phyloP scores from a whole-genome alignment of 2,329 filamentous ascomycete genomes.

The Rachicladosporium sp. region DNA sequence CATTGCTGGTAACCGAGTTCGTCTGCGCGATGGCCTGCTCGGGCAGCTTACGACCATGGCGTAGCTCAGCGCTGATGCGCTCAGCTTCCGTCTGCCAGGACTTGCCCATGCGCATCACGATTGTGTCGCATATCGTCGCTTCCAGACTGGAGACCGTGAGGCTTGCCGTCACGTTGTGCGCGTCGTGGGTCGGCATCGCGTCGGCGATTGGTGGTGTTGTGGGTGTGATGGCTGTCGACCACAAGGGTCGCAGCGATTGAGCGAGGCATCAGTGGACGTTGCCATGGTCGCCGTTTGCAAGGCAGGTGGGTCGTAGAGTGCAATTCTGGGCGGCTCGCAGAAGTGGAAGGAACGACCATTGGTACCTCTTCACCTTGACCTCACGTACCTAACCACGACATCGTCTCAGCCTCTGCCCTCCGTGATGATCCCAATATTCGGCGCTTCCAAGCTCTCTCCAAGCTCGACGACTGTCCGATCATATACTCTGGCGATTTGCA shows the following conservation, averaged over 20 bases:
- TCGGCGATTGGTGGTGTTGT: neutral
- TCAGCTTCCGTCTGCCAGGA: slow-evolving; percentile 9
- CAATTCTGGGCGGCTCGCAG: too few species aligned
- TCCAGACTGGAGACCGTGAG: slow-evolving; percentile 14
- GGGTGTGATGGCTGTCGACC: too few species aligned
- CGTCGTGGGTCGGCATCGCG: slow-evolving; percentile 20
- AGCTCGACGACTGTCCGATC: slow-evolving; percentile 66
- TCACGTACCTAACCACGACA: too few species aligned
- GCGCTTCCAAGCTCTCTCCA: slow-evolving; percentile 50
- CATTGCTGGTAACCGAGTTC: slow-evolving; percentile 10
- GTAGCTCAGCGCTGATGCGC: slow-evolving; percentile 11
- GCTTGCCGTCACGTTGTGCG: slow-evolving; percentile 16
- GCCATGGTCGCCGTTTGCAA: too few species aligned
- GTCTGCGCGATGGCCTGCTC: slow-evolving; percentile 13
- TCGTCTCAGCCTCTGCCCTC: slow-evolving; percentile 19
- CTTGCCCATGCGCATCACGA: slow-evolving; percentile 9
- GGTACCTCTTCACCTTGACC: too few species aligned
- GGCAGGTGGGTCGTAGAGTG: too few species aligned
- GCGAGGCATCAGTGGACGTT: too few species aligned
- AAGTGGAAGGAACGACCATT: too few species aligned
- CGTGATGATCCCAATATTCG: slow-evolving; percentile 35
- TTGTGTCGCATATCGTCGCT: slow-evolving; percentile 9
- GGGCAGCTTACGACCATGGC: slow-evolving; percentile 7
- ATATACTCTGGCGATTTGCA: slow-evolving; percentile 66
- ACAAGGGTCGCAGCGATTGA: too few species aligned